These are phyloP conservation scores for Colletotrichum sidae DNA, from an alignment of 2,329 filamentous ascomycete genomes.

Conservation along the genomic window DNA sequence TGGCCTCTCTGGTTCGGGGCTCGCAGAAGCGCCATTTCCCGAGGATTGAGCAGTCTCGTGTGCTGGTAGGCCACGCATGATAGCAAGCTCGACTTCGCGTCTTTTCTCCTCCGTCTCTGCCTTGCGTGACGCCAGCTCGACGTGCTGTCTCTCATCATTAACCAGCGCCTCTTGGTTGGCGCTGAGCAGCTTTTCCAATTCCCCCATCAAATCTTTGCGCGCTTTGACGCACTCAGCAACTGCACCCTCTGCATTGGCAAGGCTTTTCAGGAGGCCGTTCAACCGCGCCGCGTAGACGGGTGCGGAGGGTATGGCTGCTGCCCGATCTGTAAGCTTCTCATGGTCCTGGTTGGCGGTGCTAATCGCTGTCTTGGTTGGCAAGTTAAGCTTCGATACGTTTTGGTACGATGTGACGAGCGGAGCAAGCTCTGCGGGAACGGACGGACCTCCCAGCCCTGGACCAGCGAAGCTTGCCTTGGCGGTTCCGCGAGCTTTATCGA, in stretches of 20 bases:
- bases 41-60: constrained; percentile 62
- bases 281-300: constrained; percentile 93
- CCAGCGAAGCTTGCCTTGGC: constrained; percentile 63
- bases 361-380: constrained; percentile 74
- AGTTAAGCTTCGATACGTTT: constrained; percentile 77
- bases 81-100: constrained; percentile 88
- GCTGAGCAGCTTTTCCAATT: constrained; percentile 84
- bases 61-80: constrained; percentile 83
- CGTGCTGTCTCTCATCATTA: constrained; percentile 75
- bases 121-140: constrained; percentile 74
- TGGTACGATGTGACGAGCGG: constrained; percentile 81
- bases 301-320: constrained; percentile 76
- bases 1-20: constrained; percentile 71
- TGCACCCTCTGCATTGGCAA: constrained; percentile 89
- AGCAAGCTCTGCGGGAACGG: constrained; percentile 80
- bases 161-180: constrained; percentile 77
- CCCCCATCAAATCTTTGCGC: constrained; percentile 79
- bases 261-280: constrained; percentile 87
- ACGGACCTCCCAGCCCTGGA: constrained; percentile 72
- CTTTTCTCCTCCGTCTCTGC: constrained; percentile 83
- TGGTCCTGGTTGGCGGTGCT: constrained; percentile 84
- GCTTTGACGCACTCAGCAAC: constrained; percentile 92
- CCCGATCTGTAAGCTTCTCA: constrained; percentile 82
- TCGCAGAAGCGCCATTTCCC: constrained; percentile 58
- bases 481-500: constrained; percentile 70